Evolutionary conservation across 2,329 filamentous ascomycete species (phyloP), one percentile per base, ranked within the genome.

Genomic region (Aureobasidium uvarum): DNA sequence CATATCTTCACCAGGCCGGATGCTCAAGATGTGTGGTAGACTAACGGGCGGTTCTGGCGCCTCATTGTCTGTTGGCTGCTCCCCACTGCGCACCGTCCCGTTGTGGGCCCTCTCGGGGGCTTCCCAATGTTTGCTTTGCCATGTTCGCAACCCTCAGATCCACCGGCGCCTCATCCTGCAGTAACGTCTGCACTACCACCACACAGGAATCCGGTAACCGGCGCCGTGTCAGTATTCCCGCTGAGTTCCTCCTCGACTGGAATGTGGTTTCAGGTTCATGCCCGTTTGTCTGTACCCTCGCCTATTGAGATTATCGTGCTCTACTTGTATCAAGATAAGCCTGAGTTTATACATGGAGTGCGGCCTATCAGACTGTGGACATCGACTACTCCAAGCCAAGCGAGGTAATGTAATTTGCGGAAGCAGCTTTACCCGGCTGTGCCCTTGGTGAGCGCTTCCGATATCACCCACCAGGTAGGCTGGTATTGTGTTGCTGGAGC

Each of bases 41-140:
- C 60, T 63, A 63, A 54, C 46, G 45, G 54, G 46, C 60, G 60
- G 60, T 54, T 62, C 58, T 62, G 45, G 43, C 56, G 56, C 58
- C 45, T 51, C 45, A 50, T 62, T 62, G 56, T 38, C 36, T 46
- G 41, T 38, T 43, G 54, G 38, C 54, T 58, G 54, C 54, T 63
- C 60, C 43, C 46, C 60, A 52, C 48, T 45, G 38, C 60, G 60
- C 48, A 63, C 60, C 60, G 60, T 63, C 38, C 60, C 60, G 60
- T 38, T 45, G 48, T 63, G 60, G 48, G 60, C 36, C 56, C 60
- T 25, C 45, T 25, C 45, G 20, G 60, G 60, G 36, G 28, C 31
- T 43, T 63, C 28, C 48, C 38, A 33, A 48, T 63, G 60, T 63
- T 63, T 54, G 60, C 60, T 63, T 63, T 54, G 48, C 48, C 60